These are phyloP conservation scores for Lipomyces chichibuensis DNA, from an alignment of 805 yeast species.

Conservation along the genomic window DNA sequence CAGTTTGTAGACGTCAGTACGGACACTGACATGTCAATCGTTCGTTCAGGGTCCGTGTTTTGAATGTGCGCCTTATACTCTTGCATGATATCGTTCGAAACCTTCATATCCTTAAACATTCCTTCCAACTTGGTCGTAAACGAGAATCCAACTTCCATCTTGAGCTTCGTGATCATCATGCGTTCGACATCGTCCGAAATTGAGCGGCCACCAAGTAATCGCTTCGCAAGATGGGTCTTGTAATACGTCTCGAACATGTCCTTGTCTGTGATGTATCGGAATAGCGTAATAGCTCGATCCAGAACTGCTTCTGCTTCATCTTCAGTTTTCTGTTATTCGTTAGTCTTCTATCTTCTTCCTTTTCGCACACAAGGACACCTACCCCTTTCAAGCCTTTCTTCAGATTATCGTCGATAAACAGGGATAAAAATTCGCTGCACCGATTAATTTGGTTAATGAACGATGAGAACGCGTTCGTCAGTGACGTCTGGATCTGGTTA, in stretches of 20 bases:
- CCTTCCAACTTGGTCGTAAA: conserved; percentile 80
- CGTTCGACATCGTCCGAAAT: conserved; percentile 67
- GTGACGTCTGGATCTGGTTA: conserved; percentile 54
- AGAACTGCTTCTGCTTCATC: conserved; percentile 55
- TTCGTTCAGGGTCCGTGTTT: conserved; percentile 33
- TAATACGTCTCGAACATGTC: conserved; percentile 84
- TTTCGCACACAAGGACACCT: background rate
- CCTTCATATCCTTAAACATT: conserved; percentile 79
- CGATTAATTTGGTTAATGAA: conserved; percentile 43
- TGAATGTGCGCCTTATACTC: conserved; percentile 32
- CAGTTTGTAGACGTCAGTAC: conserved; percentile 66
- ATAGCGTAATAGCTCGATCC: conserved; percentile 60
- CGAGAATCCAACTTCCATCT: conserved; percentile 77
- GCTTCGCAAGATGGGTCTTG: conserved; percentile 81
- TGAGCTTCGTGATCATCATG: conserved; percentile 63
- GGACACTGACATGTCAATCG: conserved; percentile 53
- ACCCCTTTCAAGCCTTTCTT: conserved; percentile 53
- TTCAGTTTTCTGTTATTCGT: conserved; percentile 44
- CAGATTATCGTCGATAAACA: conserved; percentile 61
- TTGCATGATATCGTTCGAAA: conserved; percentile 55
- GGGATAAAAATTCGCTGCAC: conserved; percentile 54
- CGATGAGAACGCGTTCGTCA: conserved; percentile 63
- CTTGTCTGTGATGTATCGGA: conserved; percentile 74
- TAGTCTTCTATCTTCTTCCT: background rate
- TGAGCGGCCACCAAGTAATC: conserved; percentile 58